Evolutionary conservation across 768 basidiomycete genomes (phyloP).

Genomic region (Hirschioporus abietinus): DNA sequence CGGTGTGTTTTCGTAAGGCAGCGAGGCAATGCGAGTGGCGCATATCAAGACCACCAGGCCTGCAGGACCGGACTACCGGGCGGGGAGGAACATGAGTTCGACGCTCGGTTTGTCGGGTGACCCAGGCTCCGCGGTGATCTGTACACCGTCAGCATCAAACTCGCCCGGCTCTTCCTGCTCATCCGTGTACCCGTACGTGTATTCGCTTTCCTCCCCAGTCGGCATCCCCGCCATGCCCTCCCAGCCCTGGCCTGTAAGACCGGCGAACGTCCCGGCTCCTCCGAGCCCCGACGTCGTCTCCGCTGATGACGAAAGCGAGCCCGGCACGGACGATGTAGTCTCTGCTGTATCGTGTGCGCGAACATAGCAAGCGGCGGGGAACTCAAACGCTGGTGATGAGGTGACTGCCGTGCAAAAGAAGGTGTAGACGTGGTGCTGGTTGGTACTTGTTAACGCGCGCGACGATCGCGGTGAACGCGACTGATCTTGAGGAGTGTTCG

Average conservation of each 20-base stretch:
- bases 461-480: constrained; percentile 33
- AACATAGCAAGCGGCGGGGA: constrained; percentile 21
- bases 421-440: constrained; percentile 34
- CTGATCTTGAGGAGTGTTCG: constrained; percentile 34
- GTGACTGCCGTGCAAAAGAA: constrained; percentile 45
- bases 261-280: background rate
- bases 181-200: constrained; percentile 8
- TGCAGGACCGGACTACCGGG: constrained; percentile 27
- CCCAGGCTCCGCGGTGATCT: constrained; percentile 29
- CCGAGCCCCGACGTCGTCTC: background rate
- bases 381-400: constrained; percentile 27
- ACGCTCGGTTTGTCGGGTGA: constrained; percentile 37
- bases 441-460: constrained; percentile 15
- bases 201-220: constrained; percentile 10
- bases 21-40: background rate
- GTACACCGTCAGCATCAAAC: constrained; percentile 42
- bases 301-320: constrained; percentile 8
- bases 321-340: constrained; percentile 11
- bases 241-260: background rate
- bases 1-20: background rate
- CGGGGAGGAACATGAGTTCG: constrained; percentile 39
- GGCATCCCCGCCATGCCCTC: constrained; percentile 3
- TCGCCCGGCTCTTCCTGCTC: constrained; percentile 4
- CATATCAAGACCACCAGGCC: background rate
- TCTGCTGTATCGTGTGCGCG: constrained; percentile 6